Evolutionary conservation across 768 basidiomycete genomes (phyloP), one percentile per base, ranked within the genome.

Genomic region (Boletus eberwhitei): DNA sequence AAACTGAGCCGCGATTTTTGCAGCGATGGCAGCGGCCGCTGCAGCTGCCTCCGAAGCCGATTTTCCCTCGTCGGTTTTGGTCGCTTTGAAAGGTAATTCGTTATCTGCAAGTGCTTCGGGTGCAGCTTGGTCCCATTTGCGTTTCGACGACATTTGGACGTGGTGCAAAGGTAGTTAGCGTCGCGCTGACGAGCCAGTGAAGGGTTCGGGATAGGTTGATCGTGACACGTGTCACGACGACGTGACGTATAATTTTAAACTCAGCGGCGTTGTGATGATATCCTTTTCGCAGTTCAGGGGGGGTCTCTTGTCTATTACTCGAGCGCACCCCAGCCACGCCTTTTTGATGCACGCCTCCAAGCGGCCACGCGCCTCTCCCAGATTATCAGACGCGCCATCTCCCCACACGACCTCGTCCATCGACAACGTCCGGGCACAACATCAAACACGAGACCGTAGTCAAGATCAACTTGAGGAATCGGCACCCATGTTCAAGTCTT

Each of bases 1-100:
- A 57, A 92, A 89, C 64, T 92, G 89, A 0, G 90, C 93, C 8
- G 94, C 93, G 70, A 97, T 95, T 81, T 94, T 93, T 56, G 94
- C 93, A 54, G 93, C 92, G 59, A 94, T 93, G 40, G 92, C 92
- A 9, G 88, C 89, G 1, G 88, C 87, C 0, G 84, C 86, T 4
- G 87, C 86, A 2, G 84, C 83, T 6, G 83, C 80, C 50, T 83
- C 82, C 1, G 79, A 78, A 0, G 82, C 81, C 2, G 72, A 72
- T 63, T 82, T 81, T 44, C 70, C 74, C 41, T 82, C 80, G 1
- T 82, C 81, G 2, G 67, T 69, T 59, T 78, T 79, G 13, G 71
- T 65, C 2, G 72, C 74, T 53, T 83, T 82, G 9, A 68, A 54
- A 2, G 80, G 78, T 73, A 74, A 6, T 50, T 66, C 44, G 63